phyloP scores from a whole-genome alignment of 495 filamentous ascomycete genomes.

The Podospora bellae-mahoneyi region DNA sequence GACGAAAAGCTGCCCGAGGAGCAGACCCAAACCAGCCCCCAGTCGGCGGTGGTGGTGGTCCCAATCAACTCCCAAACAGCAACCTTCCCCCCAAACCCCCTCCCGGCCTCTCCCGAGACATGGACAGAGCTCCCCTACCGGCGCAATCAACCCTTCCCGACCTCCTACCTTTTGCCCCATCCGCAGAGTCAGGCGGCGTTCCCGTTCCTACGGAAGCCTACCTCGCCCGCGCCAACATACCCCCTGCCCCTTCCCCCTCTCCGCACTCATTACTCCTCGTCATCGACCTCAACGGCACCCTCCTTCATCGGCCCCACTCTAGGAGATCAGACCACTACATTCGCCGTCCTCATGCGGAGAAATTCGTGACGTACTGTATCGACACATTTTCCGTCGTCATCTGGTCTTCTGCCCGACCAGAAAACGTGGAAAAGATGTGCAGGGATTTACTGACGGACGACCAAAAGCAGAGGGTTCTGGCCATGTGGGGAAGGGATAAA shows the following conservation, averaged over 20 bases:
- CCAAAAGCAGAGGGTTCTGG: conserved; percentile 52
- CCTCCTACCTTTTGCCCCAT: conserved; percentile 25
- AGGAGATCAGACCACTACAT: conserved; percentile 50
- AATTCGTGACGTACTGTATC: conserved; percentile 67
- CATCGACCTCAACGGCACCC: conserved; percentile 90
- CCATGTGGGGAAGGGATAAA: conserved; percentile 75
- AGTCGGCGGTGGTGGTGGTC: background rate
- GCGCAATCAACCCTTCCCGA: background rate
- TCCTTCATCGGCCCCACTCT: conserved; percentile 14
- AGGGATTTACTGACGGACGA: conserved; percentile 45
- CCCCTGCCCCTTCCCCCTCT: conserved; percentile 20
- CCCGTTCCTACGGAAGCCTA: conserved; percentile 46
- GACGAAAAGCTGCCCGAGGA: background rate
- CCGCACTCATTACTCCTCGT: conserved; percentile 65
- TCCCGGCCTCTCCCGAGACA: background rate
- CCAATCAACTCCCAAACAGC: background rate
- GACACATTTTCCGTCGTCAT: conserved; percentile 72
- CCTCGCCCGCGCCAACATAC: conserved; percentile 29
- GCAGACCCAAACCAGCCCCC: background rate
- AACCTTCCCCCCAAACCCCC: background rate
- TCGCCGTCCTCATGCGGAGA: conserved; percentile 56
- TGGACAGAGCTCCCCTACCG: too few species aligned
- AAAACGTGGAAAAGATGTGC: conserved; percentile 66
- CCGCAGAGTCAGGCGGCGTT: conserved; percentile 46
- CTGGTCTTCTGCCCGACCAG: conserved; percentile 79